Conservation (phyloP, 1,284 basidiomycete genomes). For the Violaceomyces palustris region DNA sequence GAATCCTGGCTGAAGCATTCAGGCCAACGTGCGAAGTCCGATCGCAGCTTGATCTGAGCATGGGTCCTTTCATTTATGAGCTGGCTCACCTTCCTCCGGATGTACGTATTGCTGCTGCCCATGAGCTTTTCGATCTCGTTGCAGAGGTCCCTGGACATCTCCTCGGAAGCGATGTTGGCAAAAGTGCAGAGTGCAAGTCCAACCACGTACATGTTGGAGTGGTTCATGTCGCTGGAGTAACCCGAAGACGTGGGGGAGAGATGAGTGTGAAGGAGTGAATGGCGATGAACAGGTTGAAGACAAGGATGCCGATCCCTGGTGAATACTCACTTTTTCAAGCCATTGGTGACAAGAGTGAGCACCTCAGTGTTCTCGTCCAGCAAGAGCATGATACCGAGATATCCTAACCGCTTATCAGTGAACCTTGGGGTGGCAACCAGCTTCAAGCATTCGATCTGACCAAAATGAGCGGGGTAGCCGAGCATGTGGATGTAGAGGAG, state of each 20-base stretch:
- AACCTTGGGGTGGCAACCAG: conserved; percentile 97
- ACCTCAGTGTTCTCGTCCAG: conserved; percentile 98
- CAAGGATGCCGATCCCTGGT: background rate
- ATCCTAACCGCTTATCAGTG: conserved; percentile 92
- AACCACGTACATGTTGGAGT: conserved; percentile 98
- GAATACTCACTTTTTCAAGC: conserved; percentile 82
- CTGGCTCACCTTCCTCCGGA: conserved; percentile 89
- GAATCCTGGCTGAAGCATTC: no score
- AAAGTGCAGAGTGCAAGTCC: conserved; percentile 96
- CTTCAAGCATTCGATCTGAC: conserved; percentile 99
- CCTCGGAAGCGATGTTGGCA: conserved; percentile 94
- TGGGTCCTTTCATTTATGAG: no score
- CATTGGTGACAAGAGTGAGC: conserved; percentile 93
- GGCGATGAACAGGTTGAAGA: background rate
- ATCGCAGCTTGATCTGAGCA: no score
- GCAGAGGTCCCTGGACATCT: conserved; percentile 50
- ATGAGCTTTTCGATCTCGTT: conserved; percentile 91
- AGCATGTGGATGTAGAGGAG: conserved; percentile 99
- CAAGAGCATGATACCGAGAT: conserved; percentile 95
- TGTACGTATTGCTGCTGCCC: conserved; percentile 96
- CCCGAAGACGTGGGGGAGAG: no score
- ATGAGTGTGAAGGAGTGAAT: background rate
- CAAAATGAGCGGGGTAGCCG: conserved; percentile 97
- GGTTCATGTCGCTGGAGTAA: conserved; percentile 94
- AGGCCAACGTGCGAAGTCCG: no score